Evolutionary conservation across 2,329 filamentous ascomycete species (phyloP).

Genomic region (Phialophora macrospora): DNA sequence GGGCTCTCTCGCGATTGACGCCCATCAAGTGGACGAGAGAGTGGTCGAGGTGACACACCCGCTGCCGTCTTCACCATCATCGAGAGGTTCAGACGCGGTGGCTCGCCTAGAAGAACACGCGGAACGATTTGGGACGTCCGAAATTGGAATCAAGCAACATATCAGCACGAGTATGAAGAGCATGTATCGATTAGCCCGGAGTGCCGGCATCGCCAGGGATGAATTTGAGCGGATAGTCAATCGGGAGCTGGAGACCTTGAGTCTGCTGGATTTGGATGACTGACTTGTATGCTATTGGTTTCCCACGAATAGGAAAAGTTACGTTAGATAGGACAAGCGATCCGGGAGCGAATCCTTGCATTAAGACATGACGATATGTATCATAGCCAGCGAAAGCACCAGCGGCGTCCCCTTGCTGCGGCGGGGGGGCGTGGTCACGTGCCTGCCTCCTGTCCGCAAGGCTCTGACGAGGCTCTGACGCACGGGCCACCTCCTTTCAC

Average conservation of each 20-base stretch:
- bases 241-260: constrained; percentile 63
- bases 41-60: constrained; percentile 48
- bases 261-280: constrained; percentile 55
- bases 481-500: constrained; percentile 7
- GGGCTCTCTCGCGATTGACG: constrained; percentile 12
- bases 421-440: too few relatives aligned
- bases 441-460: background rate
- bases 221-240: constrained; percentile 66
- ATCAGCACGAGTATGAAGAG: constrained; percentile 68
- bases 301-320: background rate
- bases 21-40: constrained; percentile 36
- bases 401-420: too few relatives aligned
- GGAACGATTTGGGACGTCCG: constrained; percentile 58
- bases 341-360: too few relatives aligned
- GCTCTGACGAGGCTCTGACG: background rate
- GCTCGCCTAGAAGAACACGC: constrained; percentile 61
- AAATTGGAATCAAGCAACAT: constrained; percentile 66
- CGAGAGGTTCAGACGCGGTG: constrained; percentile 55
- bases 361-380: too few relatives aligned
- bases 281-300: background rate
- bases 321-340: background rate
- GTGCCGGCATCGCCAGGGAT: constrained; percentile 61
- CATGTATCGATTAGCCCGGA: constrained; percentile 64
- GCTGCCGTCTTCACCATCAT: constrained; percentile 50
- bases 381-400: too few relatives aligned